Evolutionary conservation across 2,329 filamentous ascomycete genomes (phyloP).

Genomic region (Colletotrichum tropicale): DNA sequence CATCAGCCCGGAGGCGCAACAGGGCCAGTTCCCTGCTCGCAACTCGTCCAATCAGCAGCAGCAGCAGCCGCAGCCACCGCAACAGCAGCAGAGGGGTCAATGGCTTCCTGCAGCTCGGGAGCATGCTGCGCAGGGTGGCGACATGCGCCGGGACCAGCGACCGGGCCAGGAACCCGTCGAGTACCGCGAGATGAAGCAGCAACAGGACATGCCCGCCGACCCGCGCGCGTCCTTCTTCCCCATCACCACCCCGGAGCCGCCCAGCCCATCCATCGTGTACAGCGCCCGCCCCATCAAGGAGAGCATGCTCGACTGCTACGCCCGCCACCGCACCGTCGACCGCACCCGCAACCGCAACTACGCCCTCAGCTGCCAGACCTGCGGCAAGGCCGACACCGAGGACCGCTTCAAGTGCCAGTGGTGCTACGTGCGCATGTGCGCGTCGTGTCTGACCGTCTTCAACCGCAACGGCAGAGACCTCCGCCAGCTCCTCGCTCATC

Average conservation of each 20-base stretch:
- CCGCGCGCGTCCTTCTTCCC: constrained; percentile 43
- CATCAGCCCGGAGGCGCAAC: constrained; percentile 20
- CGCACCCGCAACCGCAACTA: constrained; percentile 52
- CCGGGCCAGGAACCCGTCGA: constrained; percentile 25
- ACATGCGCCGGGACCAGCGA: constrained; percentile 5
- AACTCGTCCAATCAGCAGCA: constrained; percentile 29
- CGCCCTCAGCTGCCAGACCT: constrained; percentile 59
- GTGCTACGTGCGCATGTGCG: constrained; percentile 58
- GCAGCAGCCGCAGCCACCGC: constrained; percentile 4
- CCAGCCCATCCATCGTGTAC: constrained; percentile 40
- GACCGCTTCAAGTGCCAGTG: constrained; percentile 53
- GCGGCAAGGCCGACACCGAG: constrained; percentile 48
- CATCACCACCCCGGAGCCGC: constrained; percentile 27
- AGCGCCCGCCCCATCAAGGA: constrained; percentile 48
- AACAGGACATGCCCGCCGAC: constrained; percentile 34
- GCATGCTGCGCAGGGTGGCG: background rate
- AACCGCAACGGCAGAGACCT: constrained; percentile 47
- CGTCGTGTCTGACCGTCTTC: constrained; percentile 48
- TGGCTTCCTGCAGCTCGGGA: background rate
- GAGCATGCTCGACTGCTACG: constrained; percentile 51
- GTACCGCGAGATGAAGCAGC: constrained; percentile 43
- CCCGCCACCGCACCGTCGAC: constrained; percentile 52
- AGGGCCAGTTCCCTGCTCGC: constrained; percentile 33
- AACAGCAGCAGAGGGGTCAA: background rate
- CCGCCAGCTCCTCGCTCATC: constrained; percentile 39